Evolutionary conservation across 2,329 filamentous ascomycete genomes (phyloP).

Genomic region (Fusarium succisae): DNA sequence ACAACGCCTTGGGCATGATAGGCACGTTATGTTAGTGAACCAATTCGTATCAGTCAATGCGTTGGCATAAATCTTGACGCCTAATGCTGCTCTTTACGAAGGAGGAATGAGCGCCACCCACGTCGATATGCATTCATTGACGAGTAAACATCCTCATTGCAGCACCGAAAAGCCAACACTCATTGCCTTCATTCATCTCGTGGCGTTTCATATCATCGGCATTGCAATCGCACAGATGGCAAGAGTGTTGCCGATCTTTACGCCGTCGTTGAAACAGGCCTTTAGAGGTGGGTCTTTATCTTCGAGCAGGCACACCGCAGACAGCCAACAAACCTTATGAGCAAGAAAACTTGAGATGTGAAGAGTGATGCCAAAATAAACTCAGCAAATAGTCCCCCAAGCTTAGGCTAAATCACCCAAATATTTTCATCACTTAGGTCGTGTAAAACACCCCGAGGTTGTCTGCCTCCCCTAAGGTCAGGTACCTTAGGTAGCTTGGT

Average conservation of each 20-base stretch:
- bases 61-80: constrained; percentile 31
- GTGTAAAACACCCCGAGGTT: neutral
- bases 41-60: constrained; percentile 12
- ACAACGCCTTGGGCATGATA: neutral
- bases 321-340: neutral
- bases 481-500: neutral
- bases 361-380: neutral
- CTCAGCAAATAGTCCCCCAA: neutral
- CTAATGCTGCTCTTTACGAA: constrained; percentile 4
- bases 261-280: constrained; percentile 1
- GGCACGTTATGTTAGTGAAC: neutral
- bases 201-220: neutral
- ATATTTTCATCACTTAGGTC: neutral
- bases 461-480: neutral
- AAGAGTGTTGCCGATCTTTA: constrained; percentile 12
- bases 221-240: neutral
- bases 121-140: constrained; percentile 10
- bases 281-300: constrained; percentile 8
- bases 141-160: neutral
- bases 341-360: neutral
- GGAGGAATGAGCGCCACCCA: constrained; percentile 18
- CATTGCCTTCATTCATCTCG: neutral
- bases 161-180: constrained; percentile 1
- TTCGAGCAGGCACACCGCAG: neutral
- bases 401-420: neutral